phyloP scores from a whole-genome alignment of 2,329 filamentous ascomycete species.

The Didymella pinodella region DNA sequence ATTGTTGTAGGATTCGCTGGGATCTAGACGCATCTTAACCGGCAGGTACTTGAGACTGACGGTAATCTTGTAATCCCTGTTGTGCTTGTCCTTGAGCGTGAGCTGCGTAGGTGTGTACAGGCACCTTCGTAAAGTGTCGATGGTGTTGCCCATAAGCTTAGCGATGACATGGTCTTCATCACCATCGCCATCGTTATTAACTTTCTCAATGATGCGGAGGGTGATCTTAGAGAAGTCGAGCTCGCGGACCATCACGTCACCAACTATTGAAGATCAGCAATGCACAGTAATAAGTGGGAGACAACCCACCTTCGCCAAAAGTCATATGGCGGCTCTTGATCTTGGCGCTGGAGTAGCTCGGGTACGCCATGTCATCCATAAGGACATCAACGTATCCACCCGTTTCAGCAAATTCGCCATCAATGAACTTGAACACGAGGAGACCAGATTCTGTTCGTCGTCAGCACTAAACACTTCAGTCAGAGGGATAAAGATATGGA shows the following conservation, averaged over 20 bases:
- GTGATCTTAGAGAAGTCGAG: constrained; percentile 96
- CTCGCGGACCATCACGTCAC: constrained; percentile 94
- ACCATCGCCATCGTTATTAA: constrained; percentile 74
- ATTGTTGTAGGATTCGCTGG: constrained; percentile 98
- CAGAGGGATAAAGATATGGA: constrained; percentile 27
- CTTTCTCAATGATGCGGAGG: constrained; percentile 81
- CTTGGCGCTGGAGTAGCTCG: constrained; percentile 82
- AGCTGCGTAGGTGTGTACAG: constrained; percentile 91
- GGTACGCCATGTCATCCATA: constrained; percentile 94
- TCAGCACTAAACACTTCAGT: constrained; percentile 43
- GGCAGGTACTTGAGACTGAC: constrained; percentile 96
- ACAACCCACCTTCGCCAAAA: constrained; percentile 76
- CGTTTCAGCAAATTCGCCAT: constrained; percentile 80
- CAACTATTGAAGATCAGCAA: constrained; percentile 60
- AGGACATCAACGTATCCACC: constrained; percentile 84
- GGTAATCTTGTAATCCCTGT: constrained; percentile 78
- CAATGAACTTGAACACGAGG: constrained; percentile 91
- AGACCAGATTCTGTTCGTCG: constrained; percentile 77
- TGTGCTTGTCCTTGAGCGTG: constrained; percentile 79
- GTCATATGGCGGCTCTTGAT: constrained; percentile 73
- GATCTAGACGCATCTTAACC: constrained; percentile 90
- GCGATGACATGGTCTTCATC: constrained; percentile 78
- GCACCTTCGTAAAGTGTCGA: constrained; percentile 87
- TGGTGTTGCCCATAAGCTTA: constrained; percentile 82
- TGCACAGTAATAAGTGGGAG: not conserved